These are phyloP conservation scores for Verruconis gallopava DNA, from an alignment of 2,329 filamentous ascomycete genomes.

Conservation along the genomic window DNA sequence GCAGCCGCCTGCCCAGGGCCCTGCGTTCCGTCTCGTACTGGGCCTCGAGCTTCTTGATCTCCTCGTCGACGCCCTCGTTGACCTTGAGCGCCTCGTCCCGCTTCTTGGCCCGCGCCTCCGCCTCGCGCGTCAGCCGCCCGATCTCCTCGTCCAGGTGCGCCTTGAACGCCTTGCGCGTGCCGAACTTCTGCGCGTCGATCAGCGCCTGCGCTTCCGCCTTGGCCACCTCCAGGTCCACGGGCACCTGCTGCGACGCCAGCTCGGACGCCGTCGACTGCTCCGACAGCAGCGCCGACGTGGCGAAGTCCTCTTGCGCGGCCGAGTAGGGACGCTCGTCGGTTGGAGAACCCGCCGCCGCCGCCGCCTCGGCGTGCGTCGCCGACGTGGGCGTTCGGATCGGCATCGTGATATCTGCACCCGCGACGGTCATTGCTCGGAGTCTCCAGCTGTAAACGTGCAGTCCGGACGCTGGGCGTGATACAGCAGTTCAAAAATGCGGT, in stretches of 20 bases:
- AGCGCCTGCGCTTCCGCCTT: slow-evolving; percentile 2
- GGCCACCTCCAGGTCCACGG: neutral
- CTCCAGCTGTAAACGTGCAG: neutral
- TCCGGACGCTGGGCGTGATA: neutral
- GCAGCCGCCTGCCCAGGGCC: neutral
- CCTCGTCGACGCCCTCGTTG: slow-evolving; percentile 26
- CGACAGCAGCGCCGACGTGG: slow-evolving; percentile 1
- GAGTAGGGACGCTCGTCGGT: slow-evolving; percentile 1
- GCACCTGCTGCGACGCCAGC: neutral
- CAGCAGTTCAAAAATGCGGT: neutral
- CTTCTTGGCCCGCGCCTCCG: neutral
- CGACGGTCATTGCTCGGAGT: neutral
- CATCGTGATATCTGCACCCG: slow-evolving; percentile 2
- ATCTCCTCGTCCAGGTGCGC: neutral
- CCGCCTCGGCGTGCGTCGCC: neutral
- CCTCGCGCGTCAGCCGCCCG: slow-evolving; percentile 3
- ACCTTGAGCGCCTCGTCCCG: slow-evolving; percentile 25
- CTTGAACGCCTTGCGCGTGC: neutral
- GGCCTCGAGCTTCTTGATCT: slow-evolving; percentile 13
- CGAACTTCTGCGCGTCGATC: slow-evolving; percentile 1
- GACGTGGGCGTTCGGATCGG: slow-evolving; percentile 3
- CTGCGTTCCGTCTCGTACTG: slow-evolving; percentile 4
- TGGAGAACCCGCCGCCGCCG: too few species aligned
- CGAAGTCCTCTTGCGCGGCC: slow-evolving; percentile 8
- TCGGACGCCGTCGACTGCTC: neutral